Base-by-base conservation (phyloP, 306 rosid species). In the Mimosa pudica region DNA sequence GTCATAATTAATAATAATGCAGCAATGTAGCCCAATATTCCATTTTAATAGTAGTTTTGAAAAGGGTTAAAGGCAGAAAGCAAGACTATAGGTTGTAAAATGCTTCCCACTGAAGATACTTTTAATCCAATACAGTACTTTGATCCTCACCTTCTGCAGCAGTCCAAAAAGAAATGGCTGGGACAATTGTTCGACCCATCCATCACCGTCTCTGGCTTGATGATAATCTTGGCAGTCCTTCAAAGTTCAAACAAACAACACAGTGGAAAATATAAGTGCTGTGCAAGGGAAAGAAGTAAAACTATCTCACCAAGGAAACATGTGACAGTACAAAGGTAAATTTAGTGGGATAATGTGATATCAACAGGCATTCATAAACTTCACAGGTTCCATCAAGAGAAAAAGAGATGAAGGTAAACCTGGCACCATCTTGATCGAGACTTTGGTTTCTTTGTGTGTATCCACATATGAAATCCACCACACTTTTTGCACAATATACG, bases 141-240 rank as follows among this genome's bases (percentile, higher is more conserved):
- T 52, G 81, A 82, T 61, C 33, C 65, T 65, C 86, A 96, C 99
- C 98, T 89, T 96, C 87, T 96, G 99, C 89, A 96, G 69, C 70
- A 96, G 82, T 70, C 99, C 99, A 82, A 96, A 91, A 73, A 93
- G 85, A 85, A 91, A 85, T 47, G 97, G 97, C 79, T 91, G 97
- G 63, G 91, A 89, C 87, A 96, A 93, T 87, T 96, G 98, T 84
- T 96, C 99, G 60, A 93, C 96, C 99, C 99, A 96, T 76, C 98
- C 99, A 75, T 96, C 99, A 70, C 99, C 98, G 79, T 96, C 99
- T 81, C 91, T 96, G 17, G 98, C 99, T 89, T 79, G 99, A 88
- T 96, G 99, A 79, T 89, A 93, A 70, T 96, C 97, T 82, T 91
- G 91, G 81, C 99, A 96, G 71, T 96, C 99, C 99, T 95, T 81